Conservation (phyloP, 1,139 yeast species). For the Candida neerlandica region DNA sequence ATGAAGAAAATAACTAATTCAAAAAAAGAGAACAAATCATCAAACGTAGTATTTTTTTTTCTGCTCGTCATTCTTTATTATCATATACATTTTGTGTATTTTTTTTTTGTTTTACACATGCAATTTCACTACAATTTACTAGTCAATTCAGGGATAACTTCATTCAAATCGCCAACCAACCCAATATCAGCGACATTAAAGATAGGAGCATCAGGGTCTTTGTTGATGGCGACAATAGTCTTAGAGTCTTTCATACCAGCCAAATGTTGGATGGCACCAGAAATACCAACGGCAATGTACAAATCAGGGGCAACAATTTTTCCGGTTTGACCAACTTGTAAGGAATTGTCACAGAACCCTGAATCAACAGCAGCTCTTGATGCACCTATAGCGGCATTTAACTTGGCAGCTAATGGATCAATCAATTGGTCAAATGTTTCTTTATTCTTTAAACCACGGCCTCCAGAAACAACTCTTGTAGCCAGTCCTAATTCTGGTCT, state of each 20-base stretch:
- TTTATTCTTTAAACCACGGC: constrained; percentile 90
- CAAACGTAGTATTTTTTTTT: neutral
- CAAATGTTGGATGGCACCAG: constrained; percentile 97
- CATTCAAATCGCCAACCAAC: constrained; percentile 84
- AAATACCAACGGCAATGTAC: constrained; percentile 89
- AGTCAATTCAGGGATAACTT: constrained; percentile 85
- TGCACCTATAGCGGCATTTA: constrained; percentile 95
- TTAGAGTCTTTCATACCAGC: constrained; percentile 99
- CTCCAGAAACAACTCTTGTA: constrained; percentile 80
- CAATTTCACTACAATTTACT: constrained; percentile 50
- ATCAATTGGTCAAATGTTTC: constrained; percentile 79
- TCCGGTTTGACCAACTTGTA: constrained; percentile 98
- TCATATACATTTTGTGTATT: neutral
- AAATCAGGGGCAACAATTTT: constrained; percentile 96
- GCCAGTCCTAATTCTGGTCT: constrained; percentile 94
- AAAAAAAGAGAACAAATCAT: constrained; percentile 2
- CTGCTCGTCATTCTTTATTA: neutral
- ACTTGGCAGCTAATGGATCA: constrained; percentile 80
- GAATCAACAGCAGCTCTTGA: constrained; percentile 98
- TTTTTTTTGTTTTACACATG: neutral
- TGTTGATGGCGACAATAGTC: constrained; percentile 90
- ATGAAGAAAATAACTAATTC: neutral
- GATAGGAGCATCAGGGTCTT: constrained; percentile 92
- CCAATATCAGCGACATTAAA: constrained; percentile 91
- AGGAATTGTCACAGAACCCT: constrained; percentile 94